Base-by-base conservation (phyloP, 805 yeast genomes). In the Danielozyma ontarioensis region DNA sequence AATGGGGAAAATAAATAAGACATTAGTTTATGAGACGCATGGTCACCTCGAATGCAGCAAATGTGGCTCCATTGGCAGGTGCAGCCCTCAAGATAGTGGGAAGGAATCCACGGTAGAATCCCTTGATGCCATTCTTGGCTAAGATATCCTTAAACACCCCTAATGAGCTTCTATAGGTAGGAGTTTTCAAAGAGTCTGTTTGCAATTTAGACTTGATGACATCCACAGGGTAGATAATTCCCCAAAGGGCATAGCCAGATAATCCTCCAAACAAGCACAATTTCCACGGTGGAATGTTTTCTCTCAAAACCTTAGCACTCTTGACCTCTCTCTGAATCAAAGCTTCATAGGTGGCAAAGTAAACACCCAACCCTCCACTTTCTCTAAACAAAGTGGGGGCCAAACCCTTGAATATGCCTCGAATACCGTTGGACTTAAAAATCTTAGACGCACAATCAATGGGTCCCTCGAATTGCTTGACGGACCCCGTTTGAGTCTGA, bases 21-120 rank as follows among this genome's bases (percentile, higher is more conserved):
- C 5, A 13, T 41, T 42, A 70, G 37, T 56, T 65, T 28, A 76
- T 52, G 17, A 68, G 46, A 62, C 95, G 77, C 83, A 89, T 82
- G 4, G 96, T 84, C 32, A 83, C 61, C 59, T 93, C 99, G 56
- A 93, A 93, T 2, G 94, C 88, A 28, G 87, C 82, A 62, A 93
- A 93, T 0, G 98, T 94, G 19, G 94, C 95, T 27, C 96, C 99
- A 55, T 93, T 94, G 3, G 94, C 98, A 1, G 98, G 98, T 3
- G 96, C 95, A 31, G 99, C 97, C 63, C 99, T 82, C 43, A 93
- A 65, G 42, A 93, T 76, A 0, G 97, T 89, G 25, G 98, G 97
- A 13, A 78, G 60, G 54, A 94, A 89, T 2, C 99, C 99, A 61
- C 81, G 81, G 62, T 85, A 84, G 51, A 93, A 83, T 0, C 95